A percentile compares a stretch with the other conserved stretches of the same genome.
Conservation (phyloP, 352 stramenopile species). For the Globisporangium orthogonon region DNA sequence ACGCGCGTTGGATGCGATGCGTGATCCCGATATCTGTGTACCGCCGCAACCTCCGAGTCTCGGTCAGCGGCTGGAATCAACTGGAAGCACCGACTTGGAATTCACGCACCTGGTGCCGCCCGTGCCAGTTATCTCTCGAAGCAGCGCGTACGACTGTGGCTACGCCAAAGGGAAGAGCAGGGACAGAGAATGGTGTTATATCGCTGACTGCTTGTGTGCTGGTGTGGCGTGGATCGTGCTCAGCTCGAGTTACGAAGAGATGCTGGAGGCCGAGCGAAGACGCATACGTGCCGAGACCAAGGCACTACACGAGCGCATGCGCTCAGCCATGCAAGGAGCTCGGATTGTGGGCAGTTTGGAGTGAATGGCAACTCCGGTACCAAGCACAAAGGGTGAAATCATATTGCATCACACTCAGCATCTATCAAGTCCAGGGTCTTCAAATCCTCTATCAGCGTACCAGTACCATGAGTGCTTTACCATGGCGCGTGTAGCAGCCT, state of each 20-base stretch:
- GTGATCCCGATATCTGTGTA: not conserved
- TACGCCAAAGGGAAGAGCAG: not conserved
- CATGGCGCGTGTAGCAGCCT: no score
- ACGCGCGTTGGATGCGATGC: slow-evolving; percentile 17
- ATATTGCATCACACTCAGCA: no score
- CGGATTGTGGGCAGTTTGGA: not conserved
- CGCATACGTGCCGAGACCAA: slow-evolving; percentile 46
- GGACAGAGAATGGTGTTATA: not conserved
- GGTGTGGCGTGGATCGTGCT: no score
- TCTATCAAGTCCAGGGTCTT: no score
- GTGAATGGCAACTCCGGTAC: not conserved
- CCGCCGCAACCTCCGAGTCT: not conserved
- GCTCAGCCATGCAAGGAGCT: slow-evolving; percentile 4
- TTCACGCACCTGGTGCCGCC: not conserved
- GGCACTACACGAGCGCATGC: slow-evolving; percentile 48
- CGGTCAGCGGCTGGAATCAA: not conserved
- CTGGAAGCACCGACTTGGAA: not conserved
- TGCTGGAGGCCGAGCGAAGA: slow-evolving; percentile 32
- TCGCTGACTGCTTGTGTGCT: not conserved
- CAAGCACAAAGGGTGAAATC: no score
- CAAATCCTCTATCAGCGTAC: no score
- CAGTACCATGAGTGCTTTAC: no score
- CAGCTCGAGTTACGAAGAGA: slow-evolving; percentile 31
- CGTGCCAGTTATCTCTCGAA: not conserved
- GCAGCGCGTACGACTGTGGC: slow-evolving; percentile 4